These are phyloP conservation scores for Suhomyces canberraensis DNA, from an alignment of 805 yeast species.

Conservation along the genomic window DNA sequence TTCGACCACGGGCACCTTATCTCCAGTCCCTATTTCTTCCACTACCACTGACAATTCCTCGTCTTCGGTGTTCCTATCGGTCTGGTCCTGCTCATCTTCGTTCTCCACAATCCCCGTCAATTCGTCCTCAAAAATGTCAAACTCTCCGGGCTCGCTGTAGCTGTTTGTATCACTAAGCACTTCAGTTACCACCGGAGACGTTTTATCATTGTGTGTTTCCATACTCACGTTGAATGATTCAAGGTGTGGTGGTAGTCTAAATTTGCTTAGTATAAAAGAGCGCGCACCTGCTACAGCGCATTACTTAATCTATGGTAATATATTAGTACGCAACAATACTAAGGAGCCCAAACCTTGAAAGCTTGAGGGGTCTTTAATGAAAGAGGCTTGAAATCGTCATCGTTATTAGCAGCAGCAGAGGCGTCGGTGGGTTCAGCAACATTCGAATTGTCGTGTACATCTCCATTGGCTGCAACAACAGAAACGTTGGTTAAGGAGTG, in stretches of 20 bases:
- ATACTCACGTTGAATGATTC: too few species aligned
- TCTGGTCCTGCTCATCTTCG: not conserved
- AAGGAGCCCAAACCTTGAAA: conserved; percentile 46
- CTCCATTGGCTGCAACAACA: conserved; percentile 7
- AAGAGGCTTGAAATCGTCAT: conserved; percentile 28
- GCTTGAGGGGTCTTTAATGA: conserved; percentile 41
- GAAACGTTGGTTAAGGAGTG: conserved; percentile 19
- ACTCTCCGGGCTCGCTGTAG: not conserved
- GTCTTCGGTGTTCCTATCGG: too few species aligned
- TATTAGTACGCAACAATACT: conserved; percentile 4
- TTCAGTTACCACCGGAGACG: too few species aligned
- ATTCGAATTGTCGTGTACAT: conserved; percentile 4
- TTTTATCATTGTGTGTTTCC: too few species aligned
- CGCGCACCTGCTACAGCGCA: too few species aligned
- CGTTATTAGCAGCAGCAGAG: conserved; percentile 8
- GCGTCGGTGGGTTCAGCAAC: conserved; percentile 10
- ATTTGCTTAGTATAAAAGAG: too few species aligned
- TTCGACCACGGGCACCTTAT: too few species aligned
- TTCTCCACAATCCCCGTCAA: not conserved
- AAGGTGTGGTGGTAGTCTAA: too few species aligned
- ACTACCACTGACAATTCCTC: too few species aligned
- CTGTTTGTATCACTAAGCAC: not conserved
- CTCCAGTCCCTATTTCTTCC: conserved; percentile 1
- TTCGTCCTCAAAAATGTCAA: conserved; percentile 4
- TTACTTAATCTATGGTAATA: not conserved